These are phyloP conservation scores for Acer saccharum DNA, from an alignment of 345 rosid species.

Conservation along the genomic window DNA sequence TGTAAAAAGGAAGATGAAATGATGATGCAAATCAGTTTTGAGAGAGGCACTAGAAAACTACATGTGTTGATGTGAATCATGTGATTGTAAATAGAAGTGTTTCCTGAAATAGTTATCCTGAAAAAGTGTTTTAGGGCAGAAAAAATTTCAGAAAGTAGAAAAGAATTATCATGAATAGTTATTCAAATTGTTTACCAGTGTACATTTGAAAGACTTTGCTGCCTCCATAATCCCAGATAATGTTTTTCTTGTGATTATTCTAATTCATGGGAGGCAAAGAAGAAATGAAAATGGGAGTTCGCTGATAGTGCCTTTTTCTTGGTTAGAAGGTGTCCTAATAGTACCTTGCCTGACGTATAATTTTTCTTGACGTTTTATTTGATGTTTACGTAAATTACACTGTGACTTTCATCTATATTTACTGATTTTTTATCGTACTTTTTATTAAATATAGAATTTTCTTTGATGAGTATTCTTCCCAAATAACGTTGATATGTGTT, in stretches of 20 bases:
- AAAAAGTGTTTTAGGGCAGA: neutral
- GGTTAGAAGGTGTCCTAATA: constrained; percentile 19
- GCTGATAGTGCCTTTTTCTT: constrained; percentile 26
- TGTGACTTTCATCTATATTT: neutral
- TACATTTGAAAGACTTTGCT: neutral
- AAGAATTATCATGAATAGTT: neutral
- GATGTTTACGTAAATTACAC: neutral
- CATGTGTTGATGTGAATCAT: neutral
- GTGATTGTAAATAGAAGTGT: neutral
- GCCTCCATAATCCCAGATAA: constrained; percentile 34
- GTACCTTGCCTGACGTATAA: constrained; percentile 24
- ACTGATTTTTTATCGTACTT: neutral
- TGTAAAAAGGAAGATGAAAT: neutral
- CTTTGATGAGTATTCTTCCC: neutral
- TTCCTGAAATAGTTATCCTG: neutral
- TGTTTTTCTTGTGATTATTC: constrained; percentile 28
- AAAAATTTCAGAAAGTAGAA: neutral
- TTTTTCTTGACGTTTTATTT: neutral
- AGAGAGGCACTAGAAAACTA: neutral
- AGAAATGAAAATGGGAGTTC: constrained; percentile 23
- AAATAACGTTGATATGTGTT: neutral
- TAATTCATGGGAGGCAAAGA: constrained; percentile 41
- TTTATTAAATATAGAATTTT: neutral
- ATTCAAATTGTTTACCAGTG: neutral
- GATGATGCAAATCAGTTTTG: neutral